phyloP scores from a whole-genome alignment of 1,139 yeast genomes.

The Debaryomyces sp. region DNA sequence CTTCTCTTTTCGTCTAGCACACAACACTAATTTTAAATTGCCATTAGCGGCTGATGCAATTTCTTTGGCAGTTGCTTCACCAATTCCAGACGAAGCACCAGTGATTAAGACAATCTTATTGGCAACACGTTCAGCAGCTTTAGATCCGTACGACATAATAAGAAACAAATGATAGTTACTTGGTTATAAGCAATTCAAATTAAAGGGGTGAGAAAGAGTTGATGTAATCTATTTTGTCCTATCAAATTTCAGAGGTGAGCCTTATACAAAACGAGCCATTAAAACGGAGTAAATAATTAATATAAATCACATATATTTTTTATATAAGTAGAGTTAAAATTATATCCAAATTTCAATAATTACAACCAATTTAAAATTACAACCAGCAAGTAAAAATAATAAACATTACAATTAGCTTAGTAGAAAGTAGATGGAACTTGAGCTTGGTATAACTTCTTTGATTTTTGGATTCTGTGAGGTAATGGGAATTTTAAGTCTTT shows the following conservation, averaged over 20 bases:
- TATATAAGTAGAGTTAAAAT: conserved; percentile 14
- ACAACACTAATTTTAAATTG: conserved; percentile 39
- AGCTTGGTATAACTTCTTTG: conserved; percentile 85
- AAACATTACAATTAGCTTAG: conserved; percentile 41
- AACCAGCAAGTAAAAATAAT: conserved; percentile 14
- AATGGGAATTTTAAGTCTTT: conserved; percentile 99
- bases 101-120: conserved; percentile 66
- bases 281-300: not conserved
- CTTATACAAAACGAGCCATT: not conserved
- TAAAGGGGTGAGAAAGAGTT: not conserved
- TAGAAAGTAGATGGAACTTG: conserved; percentile 97
- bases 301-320: conserved; percentile 13
- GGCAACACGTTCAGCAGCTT: conserved; percentile 61
- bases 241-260: not conserved
- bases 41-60: conserved; percentile 44
- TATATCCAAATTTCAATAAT: conserved; percentile 15
- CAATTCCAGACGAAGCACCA: conserved; percentile 75
- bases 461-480: conserved; percentile 98
- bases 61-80: conserved; percentile 46
- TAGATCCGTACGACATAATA: conserved; percentile 51
- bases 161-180: not conserved
- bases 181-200: not conserved
- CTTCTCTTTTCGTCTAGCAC: conserved; percentile 46
- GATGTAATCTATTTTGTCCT: not conserved
- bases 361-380: conserved; percentile 18